Evolutionary conservation across 768 basidiomycete genomes (phyloP).

Genomic region (Boletus sp.): DNA sequence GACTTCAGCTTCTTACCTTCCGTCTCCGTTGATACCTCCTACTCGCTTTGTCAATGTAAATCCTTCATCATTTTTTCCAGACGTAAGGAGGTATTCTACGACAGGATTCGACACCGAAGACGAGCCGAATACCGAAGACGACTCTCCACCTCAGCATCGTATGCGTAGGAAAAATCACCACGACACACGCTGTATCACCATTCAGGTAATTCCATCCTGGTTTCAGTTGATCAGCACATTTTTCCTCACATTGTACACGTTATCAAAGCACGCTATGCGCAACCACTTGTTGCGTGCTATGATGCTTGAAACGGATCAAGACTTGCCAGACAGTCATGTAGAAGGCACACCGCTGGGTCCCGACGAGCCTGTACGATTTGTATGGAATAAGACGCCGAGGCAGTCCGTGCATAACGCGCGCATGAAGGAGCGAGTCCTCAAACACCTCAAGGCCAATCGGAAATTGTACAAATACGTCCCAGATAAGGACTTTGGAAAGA

Average conservation of each 20-base stretch:
- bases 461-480: constrained; percentile 60
- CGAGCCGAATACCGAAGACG: constrained; percentile 36
- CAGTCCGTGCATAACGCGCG: constrained; percentile 71
- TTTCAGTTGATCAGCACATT: neutral
- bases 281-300: constrained; percentile 61
- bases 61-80: constrained; percentile 5
- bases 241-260: constrained; percentile 5
- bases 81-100: constrained; percentile 31
- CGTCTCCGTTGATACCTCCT: constrained; percentile 17
- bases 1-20: constrained; percentile 1
- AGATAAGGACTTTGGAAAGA: constrained; percentile 64
- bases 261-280: constrained; percentile 67
- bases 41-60: constrained; percentile 23
- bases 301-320: constrained; percentile 52
- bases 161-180: constrained; percentile 55
- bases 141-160: constrained; percentile 34
- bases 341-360: constrained; percentile 49
- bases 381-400: constrained; percentile 76
- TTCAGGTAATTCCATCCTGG: constrained; percentile 48
- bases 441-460: constrained; percentile 57
- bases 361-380: constrained; percentile 65
- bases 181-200: constrained; percentile 63
- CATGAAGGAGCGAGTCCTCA: constrained; percentile 65
- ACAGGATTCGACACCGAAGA: constrained; percentile 38
- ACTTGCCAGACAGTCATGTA: constrained; percentile 58